phyloP scores from a whole-genome alignment of 495 filamentous ascomycete species.

The Penicillium pancosmium region DNA sequence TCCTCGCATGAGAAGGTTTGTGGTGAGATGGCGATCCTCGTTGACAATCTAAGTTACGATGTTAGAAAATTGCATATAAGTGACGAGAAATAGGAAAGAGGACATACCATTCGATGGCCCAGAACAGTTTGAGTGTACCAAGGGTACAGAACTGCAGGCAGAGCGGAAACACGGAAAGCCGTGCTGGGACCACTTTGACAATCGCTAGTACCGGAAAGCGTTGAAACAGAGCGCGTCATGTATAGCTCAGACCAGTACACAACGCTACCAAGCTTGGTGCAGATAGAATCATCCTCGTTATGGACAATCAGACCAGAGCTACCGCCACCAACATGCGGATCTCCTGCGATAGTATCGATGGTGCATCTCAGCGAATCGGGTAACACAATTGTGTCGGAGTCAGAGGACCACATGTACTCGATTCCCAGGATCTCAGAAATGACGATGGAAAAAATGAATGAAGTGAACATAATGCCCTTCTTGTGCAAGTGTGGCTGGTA shows the following conservation, averaged over 20 bases:
- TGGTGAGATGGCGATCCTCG: constrained; percentile 39
- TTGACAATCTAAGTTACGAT: constrained; percentile 27
- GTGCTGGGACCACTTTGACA: constrained; percentile 38
- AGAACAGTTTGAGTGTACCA: constrained; percentile 37
- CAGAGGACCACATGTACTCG: constrained; percentile 39
- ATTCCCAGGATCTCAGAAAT: constrained; percentile 33
- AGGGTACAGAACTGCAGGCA: constrained; percentile 30
- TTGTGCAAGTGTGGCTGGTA: constrained; percentile 39
- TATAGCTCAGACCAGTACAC: constrained; percentile 40
- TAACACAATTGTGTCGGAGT: constrained; percentile 37
- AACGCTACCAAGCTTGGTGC: constrained; percentile 31
- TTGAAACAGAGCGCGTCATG: constrained; percentile 28
- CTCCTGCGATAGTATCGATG: constrained; percentile 33
- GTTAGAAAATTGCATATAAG: not conserved
- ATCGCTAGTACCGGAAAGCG: constrained; percentile 32
- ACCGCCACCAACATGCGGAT: constrained; percentile 31
- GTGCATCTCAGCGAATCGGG: constrained; percentile 30
- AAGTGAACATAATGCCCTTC: constrained; percentile 39
- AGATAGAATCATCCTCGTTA: constrained; percentile 29
- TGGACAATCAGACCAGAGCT: constrained; percentile 35
- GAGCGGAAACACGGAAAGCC: constrained; percentile 31
- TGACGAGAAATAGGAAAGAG: not conserved
- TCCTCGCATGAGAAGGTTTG: constrained; percentile 34
- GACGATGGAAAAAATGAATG: constrained; percentile 37
- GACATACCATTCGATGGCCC: constrained; percentile 30